A percentile compares a stretch with the other conserved stretches of the same genome.
phyloP scores from a whole-genome alignment of 2,329 filamentous ascomycete genomes.

The Beauveria pseudobassiana region DNA sequence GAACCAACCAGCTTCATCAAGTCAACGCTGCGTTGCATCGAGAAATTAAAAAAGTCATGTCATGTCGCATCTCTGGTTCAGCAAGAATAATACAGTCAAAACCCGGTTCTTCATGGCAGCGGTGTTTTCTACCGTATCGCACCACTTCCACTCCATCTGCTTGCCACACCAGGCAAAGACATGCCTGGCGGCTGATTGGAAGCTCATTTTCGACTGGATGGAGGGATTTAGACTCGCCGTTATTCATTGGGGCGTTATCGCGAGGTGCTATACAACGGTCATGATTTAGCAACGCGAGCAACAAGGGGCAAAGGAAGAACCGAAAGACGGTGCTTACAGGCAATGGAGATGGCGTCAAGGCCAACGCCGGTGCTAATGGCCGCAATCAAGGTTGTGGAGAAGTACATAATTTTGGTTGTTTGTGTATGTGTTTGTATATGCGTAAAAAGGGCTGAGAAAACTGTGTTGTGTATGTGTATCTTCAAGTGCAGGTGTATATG shows the following conservation, averaged over 20 bases:
- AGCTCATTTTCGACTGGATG: slow-evolving; percentile 1
- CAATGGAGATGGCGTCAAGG: not conserved
- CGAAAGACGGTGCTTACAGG: not conserved
- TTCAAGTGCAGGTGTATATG: not conserved
- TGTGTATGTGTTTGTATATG: not conserved
- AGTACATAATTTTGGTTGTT: not conserved
- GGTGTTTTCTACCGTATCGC: not conserved
- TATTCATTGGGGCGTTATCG: not conserved
- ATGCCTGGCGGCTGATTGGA: not conserved
- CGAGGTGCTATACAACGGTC: not conserved
- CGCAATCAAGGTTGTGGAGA: slow-evolving; percentile 5
- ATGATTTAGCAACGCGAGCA: not conserved
- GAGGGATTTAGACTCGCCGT: not conserved
- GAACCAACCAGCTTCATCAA: too few relatives aligned
- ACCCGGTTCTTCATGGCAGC: not conserved
- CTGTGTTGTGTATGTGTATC: too few relatives aligned
- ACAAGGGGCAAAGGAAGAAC: not conserved
- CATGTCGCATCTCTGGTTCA: not conserved
- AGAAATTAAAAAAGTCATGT: not conserved
- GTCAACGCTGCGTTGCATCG: too few relatives aligned
- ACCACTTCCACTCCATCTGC: not conserved
- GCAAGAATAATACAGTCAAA: not conserved
- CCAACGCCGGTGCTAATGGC: slow-evolving; percentile 2
- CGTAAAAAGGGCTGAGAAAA: too few relatives aligned
- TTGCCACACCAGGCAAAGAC: not conserved